Percentiles rank a stretch among this genome's conserved stretches.
Conservation (phyloP, 805 yeast species). For the Diddensiella transvaalensis region DNA sequence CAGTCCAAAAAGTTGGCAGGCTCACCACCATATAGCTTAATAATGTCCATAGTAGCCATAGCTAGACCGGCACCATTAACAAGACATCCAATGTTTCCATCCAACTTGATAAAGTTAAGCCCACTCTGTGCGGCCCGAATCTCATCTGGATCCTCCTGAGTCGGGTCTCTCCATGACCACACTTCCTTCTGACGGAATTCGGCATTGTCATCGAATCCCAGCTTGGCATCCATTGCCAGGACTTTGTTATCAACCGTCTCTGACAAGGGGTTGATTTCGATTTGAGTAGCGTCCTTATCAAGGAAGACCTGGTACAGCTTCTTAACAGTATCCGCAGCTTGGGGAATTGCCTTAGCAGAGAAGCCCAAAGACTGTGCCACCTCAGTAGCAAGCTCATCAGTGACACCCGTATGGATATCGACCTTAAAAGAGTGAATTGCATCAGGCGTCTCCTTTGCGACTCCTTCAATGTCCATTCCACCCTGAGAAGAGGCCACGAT, state of each 20-base stretch:
- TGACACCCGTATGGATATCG: slow-evolving; percentile 73
- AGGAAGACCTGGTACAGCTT: slow-evolving; percentile 83
- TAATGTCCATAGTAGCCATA: slow-evolving; percentile 99
- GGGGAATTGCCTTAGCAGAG: slow-evolving; percentile 68
- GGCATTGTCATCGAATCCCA: slow-evolving; percentile 97
- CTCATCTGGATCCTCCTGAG: slow-evolving; percentile 98
- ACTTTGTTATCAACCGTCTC: slow-evolving; percentile 89
- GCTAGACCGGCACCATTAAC: slow-evolving; percentile 99
- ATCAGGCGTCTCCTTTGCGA: slow-evolving; percentile 84
- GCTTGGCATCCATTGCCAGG: slow-evolving; percentile 98
- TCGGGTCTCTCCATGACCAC: slow-evolving; percentile 92
- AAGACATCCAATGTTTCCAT: slow-evolving; percentile 97
- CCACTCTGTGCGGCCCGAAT: slow-evolving; percentile 86
- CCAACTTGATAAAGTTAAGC: slow-evolving; percentile 93
- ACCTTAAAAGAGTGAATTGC: slow-evolving; percentile 88
- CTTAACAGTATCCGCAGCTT: slow-evolving; percentile 83
- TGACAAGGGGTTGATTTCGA: slow-evolving; percentile 96
- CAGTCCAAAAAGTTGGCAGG: slow-evolving; percentile 99
- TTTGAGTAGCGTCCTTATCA: slow-evolving; percentile 95
- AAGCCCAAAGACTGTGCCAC: slow-evolving; percentile 82
- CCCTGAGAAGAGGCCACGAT: slow-evolving; percentile 97
- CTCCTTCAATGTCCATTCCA: slow-evolving; percentile 99
- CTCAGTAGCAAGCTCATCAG: slow-evolving; percentile 67
- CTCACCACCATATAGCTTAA: slow-evolving; percentile 95
- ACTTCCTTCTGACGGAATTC: slow-evolving; percentile 91